Base-by-base conservation (phyloP, 2,329 filamentous ascomycete genomes). In the Beauveria asiatica region DNA sequence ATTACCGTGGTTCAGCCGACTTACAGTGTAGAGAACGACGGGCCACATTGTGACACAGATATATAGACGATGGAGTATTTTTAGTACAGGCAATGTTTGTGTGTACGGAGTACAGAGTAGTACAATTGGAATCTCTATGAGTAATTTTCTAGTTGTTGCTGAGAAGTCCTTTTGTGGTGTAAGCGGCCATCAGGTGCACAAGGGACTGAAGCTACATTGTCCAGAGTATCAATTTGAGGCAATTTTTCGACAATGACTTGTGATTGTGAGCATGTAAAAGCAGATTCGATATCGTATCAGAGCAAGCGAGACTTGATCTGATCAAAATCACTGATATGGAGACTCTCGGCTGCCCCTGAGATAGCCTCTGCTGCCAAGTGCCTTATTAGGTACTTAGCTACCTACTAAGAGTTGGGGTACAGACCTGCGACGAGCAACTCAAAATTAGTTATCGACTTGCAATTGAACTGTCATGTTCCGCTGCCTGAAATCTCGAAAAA, bases 1-100 rank as follows among this genome's bases (percentile, higher is more conserved):
- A 58, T 58, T 42, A 44, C 58, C 58, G 50, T 41, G 11, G 58
- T 55, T 60, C 42, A 60, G 42, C 58, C 58, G 58, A 46, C 41
- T 53, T 59, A 53, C 27, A 59, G 42, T 44, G 56, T 17, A 23
- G 25, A 42, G n/a, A 11, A 11, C 4, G 19, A 25, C 19, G 9
- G 33, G 17, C 23, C 30, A 57, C n/a, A n/a, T 25, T 48, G n/a
- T 25, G 33, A 16, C 30, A 21, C 27, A 19, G 13, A 39, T 2
- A 17, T 21, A 9, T 8, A 3, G 16, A 39, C 6, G 27, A 57
- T 48, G 6, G 10, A 33, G n/a, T 7, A 19, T 45, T 45, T 1
- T 11, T 4, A 5, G 19, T 5, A 25, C 3, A 8, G 21, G 11
- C 3, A 46, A 13, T 21, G 21, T 16, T 23, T 16, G 13, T 11